Base-by-base conservation (phyloP, 345 rosid species). In the Melaleuca quinquenervia region DNA sequence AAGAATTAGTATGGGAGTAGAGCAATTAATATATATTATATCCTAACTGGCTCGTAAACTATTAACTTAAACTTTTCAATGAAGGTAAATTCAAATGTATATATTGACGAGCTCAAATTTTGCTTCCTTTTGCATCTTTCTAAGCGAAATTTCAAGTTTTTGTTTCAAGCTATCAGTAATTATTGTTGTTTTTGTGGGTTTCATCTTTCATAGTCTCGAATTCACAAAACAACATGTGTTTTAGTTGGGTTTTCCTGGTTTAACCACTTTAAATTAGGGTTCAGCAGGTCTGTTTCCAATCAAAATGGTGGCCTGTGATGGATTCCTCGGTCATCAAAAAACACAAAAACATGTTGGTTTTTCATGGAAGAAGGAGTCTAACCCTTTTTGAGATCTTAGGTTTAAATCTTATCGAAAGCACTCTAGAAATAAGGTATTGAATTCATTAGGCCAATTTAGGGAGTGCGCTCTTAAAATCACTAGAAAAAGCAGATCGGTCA, bases 241-340 rank as follows among this genome's bases (percentile, higher is more conserved):
- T 83, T 54, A 84, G 13, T 24, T 32, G 76, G 76, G 82, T 85
- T 32, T 70, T 70, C 80, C 32, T 36, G 80, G 80, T 18, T 36
- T 18, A 36, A 86, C 84, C 89, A 85, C 84, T 48, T 84, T 53
- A 85, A 54, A 45, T 51, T 58, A 85, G 50, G 87, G 88, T 85
- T 89, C 83, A 62, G 60, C 52, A 83, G 88, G 84, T 83, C 76
- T 51, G 91, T 75, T 60, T 87, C 87, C 88, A 89, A 89, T 87
- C 89, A 88, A 85, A 87, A 52, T 62, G n/a, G n/a, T n/a, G n/a
- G n/a, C n/a, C n/a, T n/a, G n/a, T n/a, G n/a, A n/a, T n/a, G n/a
- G n/a, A n/a, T n/a, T n/a, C n/a, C n/a, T n/a, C n/a, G n/a, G n/a
- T n/a, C n/a, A n/a, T n/a, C n/a, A n/a, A n/a, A n/a, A n/a, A n/a